phyloP scores from a whole-genome alignment of 345 rosid genomes.

The Leavenworthia alabamica region DNA sequence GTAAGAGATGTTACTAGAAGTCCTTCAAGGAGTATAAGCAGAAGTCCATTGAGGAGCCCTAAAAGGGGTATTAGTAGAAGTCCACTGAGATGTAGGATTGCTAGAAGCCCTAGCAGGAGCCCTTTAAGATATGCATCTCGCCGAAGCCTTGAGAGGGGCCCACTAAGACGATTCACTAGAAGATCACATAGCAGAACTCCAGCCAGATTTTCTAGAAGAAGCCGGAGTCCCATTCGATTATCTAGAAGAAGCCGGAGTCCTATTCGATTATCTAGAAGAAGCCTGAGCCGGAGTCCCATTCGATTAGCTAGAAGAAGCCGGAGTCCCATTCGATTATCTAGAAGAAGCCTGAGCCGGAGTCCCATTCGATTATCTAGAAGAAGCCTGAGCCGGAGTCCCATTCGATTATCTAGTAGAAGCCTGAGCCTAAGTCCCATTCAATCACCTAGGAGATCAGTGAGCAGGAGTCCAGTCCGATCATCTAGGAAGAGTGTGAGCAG shows the following conservation, averaged over 20 bases:
- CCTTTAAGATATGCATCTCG: constrained; percentile 31
- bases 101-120: constrained; percentile 49
- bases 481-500: constrained; percentile 19
- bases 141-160: constrained; percentile 30
- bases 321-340: constrained; percentile 37
- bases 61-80: constrained; percentile 42
- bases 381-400: constrained; percentile 40
- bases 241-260: constrained; percentile 47
- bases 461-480: constrained; percentile 35
- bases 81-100: constrained; percentile 38
- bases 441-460: constrained; percentile 31
- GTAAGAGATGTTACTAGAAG: constrained; percentile 40
- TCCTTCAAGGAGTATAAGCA: constrained; percentile 36
- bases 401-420: neutral
- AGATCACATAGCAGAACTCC: constrained; percentile 42
- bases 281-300: constrained; percentile 40
- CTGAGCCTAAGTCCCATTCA: constrained; percentile 41
- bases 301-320: constrained; percentile 39
- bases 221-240: constrained; percentile 33
- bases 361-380: constrained; percentile 44
- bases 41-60: constrained; percentile 45
- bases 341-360: constrained; percentile 36
- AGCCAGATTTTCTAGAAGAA: constrained; percentile 34
- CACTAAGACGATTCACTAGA: constrained; percentile 18
- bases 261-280: constrained; percentile 29